Conservation (phyloP, 371 early-diverging fungal genomes). For the Chytridium lagenaria region DNA sequence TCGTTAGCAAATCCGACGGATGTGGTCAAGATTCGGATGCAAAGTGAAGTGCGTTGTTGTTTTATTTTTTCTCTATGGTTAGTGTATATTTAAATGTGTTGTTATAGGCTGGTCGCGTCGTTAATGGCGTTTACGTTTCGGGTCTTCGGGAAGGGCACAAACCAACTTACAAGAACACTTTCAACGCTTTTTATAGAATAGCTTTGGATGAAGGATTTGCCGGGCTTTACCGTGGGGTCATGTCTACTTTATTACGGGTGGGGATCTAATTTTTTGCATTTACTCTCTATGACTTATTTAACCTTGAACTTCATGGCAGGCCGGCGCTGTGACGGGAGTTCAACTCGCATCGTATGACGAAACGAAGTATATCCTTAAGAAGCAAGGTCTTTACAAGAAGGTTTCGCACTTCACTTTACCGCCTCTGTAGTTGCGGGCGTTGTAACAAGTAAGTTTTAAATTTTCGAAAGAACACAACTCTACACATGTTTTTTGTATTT, state of each 20-base stretch:
- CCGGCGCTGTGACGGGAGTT: constrained; percentile 38
- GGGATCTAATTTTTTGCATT: neutral
- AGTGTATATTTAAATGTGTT: neutral
- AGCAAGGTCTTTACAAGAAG: constrained; percentile 34
- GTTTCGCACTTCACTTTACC: constrained; percentile 31
- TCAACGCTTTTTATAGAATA: constrained; percentile 30
- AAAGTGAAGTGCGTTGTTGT: constrained; percentile 28
- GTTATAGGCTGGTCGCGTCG: constrained; percentile 8
- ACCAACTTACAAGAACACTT: constrained; percentile 29
- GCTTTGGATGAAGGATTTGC: constrained; percentile 18
- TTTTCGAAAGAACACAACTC: too few relatives aligned
- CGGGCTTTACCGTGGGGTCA: constrained; percentile 33
- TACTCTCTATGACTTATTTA: neutral
- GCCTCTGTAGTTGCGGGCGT: constrained; percentile 25
- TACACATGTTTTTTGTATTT: too few relatives aligned
- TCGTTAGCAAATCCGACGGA: constrained; percentile 38
- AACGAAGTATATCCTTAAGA: constrained; percentile 37
- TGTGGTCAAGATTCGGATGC: constrained; percentile 55
- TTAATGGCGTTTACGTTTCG: constrained; percentile 29
- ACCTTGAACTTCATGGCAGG: neutral
- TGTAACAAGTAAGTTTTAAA: neutral
- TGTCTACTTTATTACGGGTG: constrained; percentile 29
- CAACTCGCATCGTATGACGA: constrained; percentile 44
- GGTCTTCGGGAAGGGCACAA: constrained; percentile 32
- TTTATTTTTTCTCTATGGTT: neutral